Percentiles rank a stretch among this genome's conserved stretches.
Conservation (phyloP, 2,329 filamentous ascomycete genomes). For the Tolypocladium paradoxum region DNA sequence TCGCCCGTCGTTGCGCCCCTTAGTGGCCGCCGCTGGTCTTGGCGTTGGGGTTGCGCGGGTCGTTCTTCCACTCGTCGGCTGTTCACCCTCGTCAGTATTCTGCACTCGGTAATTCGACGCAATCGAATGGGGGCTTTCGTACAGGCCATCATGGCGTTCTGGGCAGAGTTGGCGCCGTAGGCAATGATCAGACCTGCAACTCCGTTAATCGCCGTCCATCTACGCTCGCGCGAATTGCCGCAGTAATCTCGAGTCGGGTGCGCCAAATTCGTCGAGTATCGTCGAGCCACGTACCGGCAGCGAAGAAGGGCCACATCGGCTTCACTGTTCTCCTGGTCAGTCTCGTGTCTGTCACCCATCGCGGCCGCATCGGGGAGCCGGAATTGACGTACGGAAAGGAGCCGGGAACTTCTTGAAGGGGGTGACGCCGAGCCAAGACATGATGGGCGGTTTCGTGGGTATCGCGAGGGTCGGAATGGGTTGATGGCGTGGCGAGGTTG, state of each 20-base stretch:
- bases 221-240: background rate
- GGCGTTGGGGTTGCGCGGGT: conserved; percentile 72
- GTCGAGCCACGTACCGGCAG: conserved; percentile 62
- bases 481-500: conserved; percentile 19
- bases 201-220: background rate
- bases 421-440: conserved; percentile 60
- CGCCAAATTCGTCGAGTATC: conserved; percentile 2
- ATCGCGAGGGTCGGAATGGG: conserved; percentile 24
- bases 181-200: conserved; percentile 68
- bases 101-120: background rate
- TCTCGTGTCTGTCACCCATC: conserved; percentile 12
- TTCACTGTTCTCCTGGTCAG: conserved; percentile 48
- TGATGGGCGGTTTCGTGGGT: conserved; percentile 39
- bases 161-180: conserved; percentile 82
- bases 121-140: conserved; percentile 18
- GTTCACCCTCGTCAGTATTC: conserved; percentile 14
- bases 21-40: conserved; percentile 37
- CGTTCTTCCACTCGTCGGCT: conserved; percentile 96
- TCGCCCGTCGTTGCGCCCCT: conserved; percentile 10
- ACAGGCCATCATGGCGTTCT: conserved; percentile 71
- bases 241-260: background rate
- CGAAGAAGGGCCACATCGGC: conserved; percentile 89
- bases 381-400: conserved; percentile 60
- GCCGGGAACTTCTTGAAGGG: conserved; percentile 71
- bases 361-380: conserved; percentile 5